Evolutionary conservation across 2,329 filamentous ascomycete species (phyloP).

Genomic region (Macrophomina phaseolina): DNA sequence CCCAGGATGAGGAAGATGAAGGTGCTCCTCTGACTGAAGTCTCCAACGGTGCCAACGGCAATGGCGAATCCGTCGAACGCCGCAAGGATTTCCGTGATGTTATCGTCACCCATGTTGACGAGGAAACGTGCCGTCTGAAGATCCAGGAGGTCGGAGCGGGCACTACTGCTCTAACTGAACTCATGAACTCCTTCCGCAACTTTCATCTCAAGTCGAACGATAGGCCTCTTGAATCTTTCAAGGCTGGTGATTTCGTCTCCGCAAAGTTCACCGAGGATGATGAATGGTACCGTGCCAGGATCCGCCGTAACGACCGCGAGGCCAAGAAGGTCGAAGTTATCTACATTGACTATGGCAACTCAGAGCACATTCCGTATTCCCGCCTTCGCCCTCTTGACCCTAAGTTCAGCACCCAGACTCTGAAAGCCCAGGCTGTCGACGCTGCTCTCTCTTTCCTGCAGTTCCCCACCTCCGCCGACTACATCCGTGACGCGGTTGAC

Average conservation of each 20-base stretch:
- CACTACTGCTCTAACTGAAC: conserved; percentile 79
- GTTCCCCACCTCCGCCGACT: conserved; percentile 81
- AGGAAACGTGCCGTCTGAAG: conserved; percentile 79
- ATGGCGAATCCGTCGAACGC: conserved; percentile 61
- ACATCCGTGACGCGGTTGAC: conserved; percentile 77
- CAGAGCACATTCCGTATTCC: conserved; percentile 84
- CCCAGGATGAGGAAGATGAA: conserved; percentile 72
- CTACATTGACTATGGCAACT: conserved; percentile 97
- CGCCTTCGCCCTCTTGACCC: conserved; percentile 81
- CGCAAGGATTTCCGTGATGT: conserved; percentile 95
- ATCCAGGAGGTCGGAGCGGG: conserved; percentile 88
- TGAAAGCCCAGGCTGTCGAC: conserved; percentile 86
- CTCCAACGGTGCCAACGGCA: conserved; percentile 55
- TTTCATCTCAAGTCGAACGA: conserved; percentile 89
- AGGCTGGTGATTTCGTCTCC: conserved; percentile 88
- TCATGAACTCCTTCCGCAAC: conserved; percentile 89
- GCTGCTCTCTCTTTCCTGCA: conserved; percentile 88
- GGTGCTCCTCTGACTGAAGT: conserved; percentile 53
- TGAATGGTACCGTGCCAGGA: conserved; percentile 91
- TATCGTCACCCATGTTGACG: conserved; percentile 87
- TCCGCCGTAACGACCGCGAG: conserved; percentile 90
- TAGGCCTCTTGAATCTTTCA: conserved; percentile 76
- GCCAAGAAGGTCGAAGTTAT: conserved; percentile 85
- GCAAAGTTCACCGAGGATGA: conserved; percentile 89
- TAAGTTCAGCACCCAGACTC: conserved; percentile 74